Evolutionary conservation across 2,329 filamentous ascomycete genomes (phyloP).

Genomic region (Metarhizium rileyi): DNA sequence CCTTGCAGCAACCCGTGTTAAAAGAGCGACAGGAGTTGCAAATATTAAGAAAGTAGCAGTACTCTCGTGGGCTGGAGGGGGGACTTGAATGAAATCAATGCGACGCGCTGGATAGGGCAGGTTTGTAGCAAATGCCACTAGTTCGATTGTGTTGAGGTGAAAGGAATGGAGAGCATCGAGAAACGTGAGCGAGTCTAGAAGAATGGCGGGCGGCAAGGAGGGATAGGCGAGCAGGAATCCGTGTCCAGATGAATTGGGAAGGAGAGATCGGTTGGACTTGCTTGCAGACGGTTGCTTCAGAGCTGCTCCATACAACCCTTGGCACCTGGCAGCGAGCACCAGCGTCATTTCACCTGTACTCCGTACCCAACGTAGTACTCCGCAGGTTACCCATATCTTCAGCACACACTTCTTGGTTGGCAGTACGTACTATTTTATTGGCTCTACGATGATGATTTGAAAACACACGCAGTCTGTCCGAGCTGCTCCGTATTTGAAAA

Average conservation of each 20-base stretch:
- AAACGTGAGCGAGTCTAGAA: not conserved
- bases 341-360: not conserved
- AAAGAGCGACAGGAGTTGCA: not conserved
- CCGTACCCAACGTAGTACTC: no score
- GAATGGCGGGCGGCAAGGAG: not conserved
- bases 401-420: no score
- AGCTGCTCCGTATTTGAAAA: no score
- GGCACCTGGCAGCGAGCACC: no score
- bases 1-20: not conserved
- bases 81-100: not conserved
- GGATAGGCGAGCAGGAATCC: not conserved
- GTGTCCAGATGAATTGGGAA: not conserved
- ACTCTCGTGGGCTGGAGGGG: not conserved
- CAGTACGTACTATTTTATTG: no score
- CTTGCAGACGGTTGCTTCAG: no score
- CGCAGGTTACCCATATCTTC: no score
- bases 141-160: conserved; percentile 4
- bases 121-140: conserved; percentile 2
- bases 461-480: no score
- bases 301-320: no score
- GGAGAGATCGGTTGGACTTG: not conserved
- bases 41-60: not conserved
- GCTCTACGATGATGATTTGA: no score
- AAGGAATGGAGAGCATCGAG: conserved; percentile 5
- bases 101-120: conserved; percentile 1